Evolutionary conservation across 129 eudicot genomes (phyloP).

Genomic region (Solidago caesia): DNA sequence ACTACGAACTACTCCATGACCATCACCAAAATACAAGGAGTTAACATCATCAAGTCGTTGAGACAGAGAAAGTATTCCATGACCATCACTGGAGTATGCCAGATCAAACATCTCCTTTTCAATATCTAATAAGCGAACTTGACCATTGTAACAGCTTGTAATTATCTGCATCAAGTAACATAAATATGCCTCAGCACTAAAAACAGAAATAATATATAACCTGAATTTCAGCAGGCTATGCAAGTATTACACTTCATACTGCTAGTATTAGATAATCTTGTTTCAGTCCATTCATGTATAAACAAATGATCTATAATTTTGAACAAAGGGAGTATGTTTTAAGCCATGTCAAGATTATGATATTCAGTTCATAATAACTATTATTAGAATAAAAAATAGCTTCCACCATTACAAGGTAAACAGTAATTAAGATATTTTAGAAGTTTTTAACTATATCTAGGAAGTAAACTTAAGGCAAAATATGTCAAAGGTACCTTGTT

Average conservation of each 20-base stretch:
- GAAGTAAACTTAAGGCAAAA: neutral
- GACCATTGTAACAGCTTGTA: constrained; percentile 75
- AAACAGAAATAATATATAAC: neutral
- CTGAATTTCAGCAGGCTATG: neutral
- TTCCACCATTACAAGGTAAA: no score
- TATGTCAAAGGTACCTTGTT: constrained; percentile 50
- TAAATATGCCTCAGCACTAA: neutral
- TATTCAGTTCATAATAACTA: no score
- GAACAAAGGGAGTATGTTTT: no score
- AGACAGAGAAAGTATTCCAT: constrained; percentile 50
- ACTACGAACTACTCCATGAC: constrained; percentile 47
- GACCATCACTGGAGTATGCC: constrained; percentile 35
- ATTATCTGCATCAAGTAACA: constrained; percentile 51
- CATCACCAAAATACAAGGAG: constrained; percentile 65
- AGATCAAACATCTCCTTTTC: constrained; percentile 72
- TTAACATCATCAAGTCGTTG: constrained; percentile 54
- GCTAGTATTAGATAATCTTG: no score
- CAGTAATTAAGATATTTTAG: no score
- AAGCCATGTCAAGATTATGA: no score
- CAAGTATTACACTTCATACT: neutral
- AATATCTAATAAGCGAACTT: constrained; percentile 68
- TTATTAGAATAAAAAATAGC: no score
- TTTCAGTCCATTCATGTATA: no score
- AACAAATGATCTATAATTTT: no score
- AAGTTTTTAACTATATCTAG: no score